A percentile compares a stretch with the other conserved stretches of the same genome.
Evolutionary conservation across 305 asterid species (phyloP).

Genomic region (Fraxinus paxiana): DNA sequence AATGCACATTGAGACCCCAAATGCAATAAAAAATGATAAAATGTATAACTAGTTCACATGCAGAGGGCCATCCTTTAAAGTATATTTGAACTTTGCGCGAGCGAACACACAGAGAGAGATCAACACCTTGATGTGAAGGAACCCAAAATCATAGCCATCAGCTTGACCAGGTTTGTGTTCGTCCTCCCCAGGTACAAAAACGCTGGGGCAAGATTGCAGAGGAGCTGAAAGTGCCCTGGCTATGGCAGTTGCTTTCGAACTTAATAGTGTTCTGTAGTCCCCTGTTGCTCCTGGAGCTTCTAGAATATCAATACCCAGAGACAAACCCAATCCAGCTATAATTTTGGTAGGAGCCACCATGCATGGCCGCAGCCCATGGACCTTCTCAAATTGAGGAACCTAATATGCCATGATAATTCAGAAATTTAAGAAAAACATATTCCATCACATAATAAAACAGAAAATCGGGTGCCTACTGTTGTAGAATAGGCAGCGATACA

Average conservation of each 20-base stretch:
- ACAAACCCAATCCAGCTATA: conserved; percentile 91
- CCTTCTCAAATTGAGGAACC: conserved; percentile 73
- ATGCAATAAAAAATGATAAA: neutral
- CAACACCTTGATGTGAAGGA: conserved; percentile 84
- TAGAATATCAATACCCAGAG: conserved; percentile 87
- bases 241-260: conserved; percentile 83
- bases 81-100: neutral
- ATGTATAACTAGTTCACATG: neutral
- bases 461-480: neutral
- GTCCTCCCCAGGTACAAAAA: conserved; percentile 87
- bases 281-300: conserved; percentile 98
- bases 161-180: conserved; percentile 70
- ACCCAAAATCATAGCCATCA: conserved; percentile 84
- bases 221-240: conserved; percentile 83
- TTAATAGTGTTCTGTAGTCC: conserved; percentile 81
- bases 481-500: too few relatives aligned
- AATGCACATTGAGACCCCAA: neutral
- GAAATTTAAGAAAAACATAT: neutral
- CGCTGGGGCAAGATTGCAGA: conserved; percentile 51
- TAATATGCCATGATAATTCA: conserved; percentile 23
- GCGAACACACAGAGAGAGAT: neutral
- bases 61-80: neutral
- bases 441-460: too few relatives aligned
- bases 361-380: conserved; percentile 78
- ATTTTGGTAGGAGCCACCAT: conserved; percentile 98